Evolutionary conservation across 306 rosid species (phyloP), one percentile per base, ranked within the genome.

Genomic region (Chamaecrista fasciculata): DNA sequence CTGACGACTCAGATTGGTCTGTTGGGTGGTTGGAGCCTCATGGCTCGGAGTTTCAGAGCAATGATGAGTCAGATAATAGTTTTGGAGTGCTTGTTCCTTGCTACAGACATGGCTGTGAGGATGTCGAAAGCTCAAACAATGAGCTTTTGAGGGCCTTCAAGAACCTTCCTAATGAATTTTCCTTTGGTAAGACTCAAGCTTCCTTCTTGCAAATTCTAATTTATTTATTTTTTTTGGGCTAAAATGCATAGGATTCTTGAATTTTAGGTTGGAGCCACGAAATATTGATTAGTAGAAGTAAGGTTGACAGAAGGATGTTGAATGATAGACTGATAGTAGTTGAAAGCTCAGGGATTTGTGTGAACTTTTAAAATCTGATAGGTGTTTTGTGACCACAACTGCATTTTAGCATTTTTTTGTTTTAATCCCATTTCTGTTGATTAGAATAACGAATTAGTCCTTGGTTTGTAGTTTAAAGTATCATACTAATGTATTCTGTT

Each of bases 1-100:
- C 92, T 29, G 97, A 88, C 66, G 95, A 80, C 60, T 82, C 90
- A 1, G 97, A 91, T 28, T 85, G 91, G 90, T 86, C 93, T 43
- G 85, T 91, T 31, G 97, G 97, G 21, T 91, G 97, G 97, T 63
- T 79, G 57, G 96, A 91, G 55, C 96, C 97, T 77, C 91, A 86
- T 62, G 91, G 86, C 40, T 79, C 86, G 61, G 90, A 74, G 66
- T 91, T 91, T 74, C 79, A 66, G 73, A 81, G 69, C 55, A 81
- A 77, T 11, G 85, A 80, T 65, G 80, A 84, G 28, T 76, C 71
- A 8, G 86, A 85, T 50, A 81, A 81, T 55, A 82, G 88, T 75
- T 83, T 88, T 72, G 93, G 96, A 1, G 97, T 88, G 52, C 70
- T 91, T 67, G 96, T 91, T 25, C 91, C 88, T 55, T 85, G 93